Conservation (phyloP, 768 basidiomycete genomes). For the Calocybe indica region DNA sequence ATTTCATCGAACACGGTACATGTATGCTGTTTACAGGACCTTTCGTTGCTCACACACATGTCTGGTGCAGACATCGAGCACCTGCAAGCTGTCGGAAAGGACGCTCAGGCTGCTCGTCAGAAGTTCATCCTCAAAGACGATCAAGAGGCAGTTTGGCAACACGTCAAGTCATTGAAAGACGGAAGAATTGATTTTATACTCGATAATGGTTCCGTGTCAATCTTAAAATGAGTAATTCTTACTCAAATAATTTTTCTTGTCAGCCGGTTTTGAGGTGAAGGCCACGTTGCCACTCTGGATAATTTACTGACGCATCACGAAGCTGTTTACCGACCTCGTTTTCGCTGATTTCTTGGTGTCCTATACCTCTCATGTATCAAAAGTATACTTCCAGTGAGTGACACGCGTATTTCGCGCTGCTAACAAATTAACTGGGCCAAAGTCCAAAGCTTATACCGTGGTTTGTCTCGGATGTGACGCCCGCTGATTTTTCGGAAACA, state of each 20-base stretch:
- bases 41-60: constrained; percentile 85
- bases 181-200: constrained; percentile 79
- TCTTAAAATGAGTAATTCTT: neutral
- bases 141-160: constrained; percentile 66
- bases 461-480: constrained; percentile 96
- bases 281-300: neutral
- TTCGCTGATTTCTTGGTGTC: constrained; percentile 92
- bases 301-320: neutral
- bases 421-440: constrained; percentile 1
- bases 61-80: constrained; percentile 76
- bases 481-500: constrained; percentile 67
- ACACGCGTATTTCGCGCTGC: neutral
- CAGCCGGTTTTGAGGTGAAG: constrained; percentile 87
- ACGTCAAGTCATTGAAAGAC: constrained; percentile 50
- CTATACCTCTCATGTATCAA: constrained; percentile 74
- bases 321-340: constrained; percentile 92
- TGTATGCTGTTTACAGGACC: constrained; percentile 48
- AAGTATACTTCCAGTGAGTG: constrained; percentile 86
- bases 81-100: constrained; percentile 76
- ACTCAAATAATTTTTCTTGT: neutral
- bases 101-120: constrained; percentile 72
- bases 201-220: constrained; percentile 65
- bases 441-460: constrained; percentile 95
- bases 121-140: constrained; percentile 85
- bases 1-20: neutral